Conservation (phyloP, 257 asterid genomes). For the Pogostemon cablin region DNA sequence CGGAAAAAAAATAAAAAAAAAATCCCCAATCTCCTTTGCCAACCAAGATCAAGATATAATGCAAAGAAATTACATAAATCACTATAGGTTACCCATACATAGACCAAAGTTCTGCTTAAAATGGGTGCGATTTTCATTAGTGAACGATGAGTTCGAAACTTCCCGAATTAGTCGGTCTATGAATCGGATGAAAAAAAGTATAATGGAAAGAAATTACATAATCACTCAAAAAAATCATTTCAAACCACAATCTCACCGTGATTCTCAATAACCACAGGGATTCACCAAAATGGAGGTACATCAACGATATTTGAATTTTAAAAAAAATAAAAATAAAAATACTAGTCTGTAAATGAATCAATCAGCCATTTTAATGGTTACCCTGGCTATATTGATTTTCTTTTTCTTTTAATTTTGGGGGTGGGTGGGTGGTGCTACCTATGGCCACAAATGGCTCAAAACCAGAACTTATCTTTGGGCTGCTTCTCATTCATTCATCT, state of each 20-base stretch:
- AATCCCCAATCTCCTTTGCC: too few species aligned
- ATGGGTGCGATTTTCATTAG: too few species aligned
- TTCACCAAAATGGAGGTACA: conserved; percentile 31
- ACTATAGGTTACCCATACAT: too few species aligned
- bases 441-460: conserved; percentile 27
- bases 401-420: background rate
- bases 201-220: too few species aligned
- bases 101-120: too few species aligned
- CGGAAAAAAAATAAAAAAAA: too few species aligned
- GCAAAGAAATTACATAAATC: too few species aligned
- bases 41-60: too few species aligned
- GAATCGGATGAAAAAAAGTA: too few species aligned
- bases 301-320: background rate
- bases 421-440: background rate
- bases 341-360: conserved; percentile 16
- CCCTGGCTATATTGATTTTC: conserved; percentile 20
- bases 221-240: background rate
- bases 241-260: conserved; percentile 47
- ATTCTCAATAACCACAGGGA: conserved; percentile 46
- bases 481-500: conserved; percentile 41
- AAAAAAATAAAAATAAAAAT: background rate
- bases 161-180: too few species aligned
- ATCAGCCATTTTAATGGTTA: conserved; percentile 3
- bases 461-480: conserved; percentile 44
- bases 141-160: too few species aligned